Conservation (phyloP, 148 eudicot genomes). For the Diospyros kaki region DNA sequence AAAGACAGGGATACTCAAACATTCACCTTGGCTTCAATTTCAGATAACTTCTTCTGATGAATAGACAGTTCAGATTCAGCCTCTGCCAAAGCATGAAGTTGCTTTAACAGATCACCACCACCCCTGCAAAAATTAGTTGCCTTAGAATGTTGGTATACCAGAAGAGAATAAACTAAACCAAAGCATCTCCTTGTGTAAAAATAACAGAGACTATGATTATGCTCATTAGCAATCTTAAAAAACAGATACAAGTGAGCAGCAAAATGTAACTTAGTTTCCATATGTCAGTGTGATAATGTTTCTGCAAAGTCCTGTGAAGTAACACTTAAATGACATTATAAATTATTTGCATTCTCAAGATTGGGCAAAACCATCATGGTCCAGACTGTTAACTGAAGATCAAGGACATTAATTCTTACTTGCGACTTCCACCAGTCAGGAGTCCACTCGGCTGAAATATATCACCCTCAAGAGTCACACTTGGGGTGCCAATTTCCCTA, state of each 20-base stretch:
- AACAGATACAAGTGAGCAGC: background rate
- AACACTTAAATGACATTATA: background rate
- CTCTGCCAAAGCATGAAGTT: slow-evolving; percentile 77
- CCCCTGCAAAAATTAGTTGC: slow-evolving; percentile 60
- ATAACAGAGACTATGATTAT: too few relatives aligned
- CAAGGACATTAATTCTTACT: slow-evolving; percentile 35
- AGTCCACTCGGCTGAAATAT: slow-evolving; percentile 98
- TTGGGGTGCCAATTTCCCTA: slow-evolving; percentile 61
- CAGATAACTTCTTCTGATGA: slow-evolving; percentile 76
- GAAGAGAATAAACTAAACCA: background rate
- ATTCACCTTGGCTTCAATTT: slow-evolving; percentile 83
- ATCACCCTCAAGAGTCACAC: slow-evolving; percentile 94
- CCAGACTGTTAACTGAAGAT: slow-evolving; percentile 3
- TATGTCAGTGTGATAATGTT: background rate
- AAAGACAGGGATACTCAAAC: background rate
- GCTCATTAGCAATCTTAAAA: too few relatives aligned
- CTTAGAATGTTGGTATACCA: background rate
- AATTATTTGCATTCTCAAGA: background rate
- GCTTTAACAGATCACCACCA: slow-evolving; percentile 84
- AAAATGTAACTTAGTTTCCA: too few relatives aligned
- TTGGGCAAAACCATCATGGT: background rate
- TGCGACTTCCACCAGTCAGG: slow-evolving; percentile 98
- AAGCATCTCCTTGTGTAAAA: background rate
- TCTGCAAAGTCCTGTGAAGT: background rate
- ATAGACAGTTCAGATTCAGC: slow-evolving; percentile 66